Evolutionary conservation across 495 filamentous ascomycete genomes (phyloP), one percentile per base, ranked within the genome.

Genomic region (Choiromyces venosus): DNA sequence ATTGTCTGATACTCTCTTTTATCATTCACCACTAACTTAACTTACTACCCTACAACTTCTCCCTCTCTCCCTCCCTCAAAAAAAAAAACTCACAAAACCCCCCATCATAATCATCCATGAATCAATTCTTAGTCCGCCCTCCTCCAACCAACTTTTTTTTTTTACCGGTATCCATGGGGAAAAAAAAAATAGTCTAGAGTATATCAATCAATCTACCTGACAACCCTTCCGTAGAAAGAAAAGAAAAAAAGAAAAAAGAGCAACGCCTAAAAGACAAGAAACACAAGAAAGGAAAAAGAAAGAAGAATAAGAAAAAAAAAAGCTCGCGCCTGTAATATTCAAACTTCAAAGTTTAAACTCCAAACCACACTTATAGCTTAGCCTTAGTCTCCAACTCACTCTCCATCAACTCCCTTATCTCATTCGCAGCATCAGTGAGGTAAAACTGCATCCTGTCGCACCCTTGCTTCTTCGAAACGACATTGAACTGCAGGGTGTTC

Each of bases 401-500:
- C 82, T 94, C 84, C 82, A 99, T 86, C 71, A 99, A 81, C 82
- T 97, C 94, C 76, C 95, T 87, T 78, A 98, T 88, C 72, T 99
- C 96, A 66, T 88, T 87, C 8, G 94, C 96, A 1, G 96, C 95
- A 84, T 97, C 94, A 81, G 91, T 95, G 80, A 99, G 83, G 85
- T 91, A 98, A 86, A 92, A 92, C 84, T 91, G 92, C 94, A 99
- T 97, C 81, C 92, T 90, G 79, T 97, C 89, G 79, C 89, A 91
- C 70, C 94, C 95, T 36, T 97, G 85, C 70, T 91, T 90, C 88
- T 98, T 99, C 84, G 89, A 93, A 75, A 94, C 93, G 81, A 99
- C 91, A 86, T 99, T 99, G 87, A 98, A 98, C 87, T 97, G 94
- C 74, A 99, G 87, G 86, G 84, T 87, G 83, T 96, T 96, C 87